These are phyloP conservation scores for Annulohypoxylon moriforme DNA, from an alignment of 495 filamentous ascomycete species.

Conservation along the genomic window DNA sequence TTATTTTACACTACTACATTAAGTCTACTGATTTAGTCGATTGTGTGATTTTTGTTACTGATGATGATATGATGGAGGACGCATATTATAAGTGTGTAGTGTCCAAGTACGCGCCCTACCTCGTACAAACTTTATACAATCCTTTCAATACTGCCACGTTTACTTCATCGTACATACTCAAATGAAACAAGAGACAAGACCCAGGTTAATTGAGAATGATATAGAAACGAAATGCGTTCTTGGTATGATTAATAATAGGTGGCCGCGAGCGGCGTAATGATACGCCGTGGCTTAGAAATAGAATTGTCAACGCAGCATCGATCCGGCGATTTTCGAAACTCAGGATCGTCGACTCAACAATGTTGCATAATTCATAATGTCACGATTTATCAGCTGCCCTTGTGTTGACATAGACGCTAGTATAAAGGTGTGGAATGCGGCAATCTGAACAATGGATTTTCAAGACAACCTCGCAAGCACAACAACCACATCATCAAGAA, in stretches of 20 bases:
- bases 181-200: background rate
- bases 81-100: background rate
- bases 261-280: conserved; percentile 1
- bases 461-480: background rate
- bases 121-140: background rate
- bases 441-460: background rate
- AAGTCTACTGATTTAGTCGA: background rate
- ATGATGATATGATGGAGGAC: too few species aligned
- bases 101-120: background rate
- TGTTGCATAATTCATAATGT: background rate
- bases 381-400: background rate
- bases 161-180: background rate
- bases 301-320: background rate
- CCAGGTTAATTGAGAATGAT: background rate
- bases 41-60: background rate
- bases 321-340: background rate
- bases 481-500: background rate
- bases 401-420: background rate
- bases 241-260: conserved; percentile 10
- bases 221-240: background rate
- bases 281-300: conserved; percentile 39
- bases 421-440: background rate
- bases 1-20: background rate
- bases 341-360: background rate
- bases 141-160: background rate